A percentile compares a stretch with the other conserved stretches of the same genome.
Conservation (phyloP, 2,329 filamentous ascomycete species). For the Thermothelomyces thermophilus region DNA sequence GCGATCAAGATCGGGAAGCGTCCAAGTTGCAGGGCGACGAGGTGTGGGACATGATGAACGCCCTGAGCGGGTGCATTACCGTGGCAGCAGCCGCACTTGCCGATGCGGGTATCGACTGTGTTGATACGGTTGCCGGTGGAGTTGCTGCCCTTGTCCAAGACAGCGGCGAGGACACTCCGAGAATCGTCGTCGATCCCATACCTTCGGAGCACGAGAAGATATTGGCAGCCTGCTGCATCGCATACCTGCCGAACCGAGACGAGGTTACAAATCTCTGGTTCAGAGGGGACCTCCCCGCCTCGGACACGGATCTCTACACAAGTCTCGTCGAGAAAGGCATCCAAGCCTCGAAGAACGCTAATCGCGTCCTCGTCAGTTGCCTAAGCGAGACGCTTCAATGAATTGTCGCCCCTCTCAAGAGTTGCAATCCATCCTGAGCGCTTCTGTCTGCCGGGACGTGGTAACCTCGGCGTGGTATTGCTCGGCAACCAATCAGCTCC, state of each 20-base stretch:
- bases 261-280: constrained; percentile 95
- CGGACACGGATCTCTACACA: constrained; percentile 36
- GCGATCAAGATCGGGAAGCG: constrained; percentile 67
- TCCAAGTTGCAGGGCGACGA: constrained; percentile 47
- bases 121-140: constrained; percentile 83
- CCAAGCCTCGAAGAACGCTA: constrained; percentile 37
- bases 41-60: constrained; percentile 85
- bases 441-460: neutral
- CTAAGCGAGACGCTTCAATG: constrained; percentile 33
- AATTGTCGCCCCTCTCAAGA: neutral
- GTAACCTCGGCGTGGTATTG: neutral
- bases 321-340: constrained; percentile 37
- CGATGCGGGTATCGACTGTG: constrained; percentile 92
- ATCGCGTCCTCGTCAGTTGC: constrained; percentile 36
- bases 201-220: constrained; percentile 73
- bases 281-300: constrained; percentile 58
- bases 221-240: constrained; percentile 79
- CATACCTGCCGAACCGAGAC: constrained; percentile 77
- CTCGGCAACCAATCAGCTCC: neutral
- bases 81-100: constrained; percentile 87
- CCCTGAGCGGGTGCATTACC: constrained; percentile 85
- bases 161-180: constrained; percentile 30
- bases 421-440: neutral
- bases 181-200: constrained; percentile 71
- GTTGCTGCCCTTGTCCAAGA: constrained; percentile 69